Conservation (phyloP, 176 grass and related monocot genomes). For the Areca catechu region DNA sequence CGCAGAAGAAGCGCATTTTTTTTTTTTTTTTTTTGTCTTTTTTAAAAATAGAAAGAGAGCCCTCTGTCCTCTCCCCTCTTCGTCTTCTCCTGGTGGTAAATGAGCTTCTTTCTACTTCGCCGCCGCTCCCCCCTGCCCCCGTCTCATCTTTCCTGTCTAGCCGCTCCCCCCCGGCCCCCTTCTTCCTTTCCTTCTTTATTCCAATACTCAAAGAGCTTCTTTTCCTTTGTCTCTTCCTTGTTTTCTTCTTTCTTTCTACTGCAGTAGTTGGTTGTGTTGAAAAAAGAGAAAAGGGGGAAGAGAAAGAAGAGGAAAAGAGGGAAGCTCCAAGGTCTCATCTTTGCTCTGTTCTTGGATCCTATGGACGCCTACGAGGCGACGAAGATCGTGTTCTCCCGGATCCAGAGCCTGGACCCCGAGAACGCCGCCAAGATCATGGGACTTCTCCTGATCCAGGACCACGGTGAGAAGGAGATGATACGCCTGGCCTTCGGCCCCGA, state of each 20-base stretch:
- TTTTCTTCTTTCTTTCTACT: constrained; percentile 5
- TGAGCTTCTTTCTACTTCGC: neutral
- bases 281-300: too few species aligned
- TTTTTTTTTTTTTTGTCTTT: too few species aligned
- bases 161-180: too few species aligned
- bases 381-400: constrained; percentile 56
- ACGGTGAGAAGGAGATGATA: constrained; percentile 65
- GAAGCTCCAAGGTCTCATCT: too few species aligned
- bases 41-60: too few species aligned
- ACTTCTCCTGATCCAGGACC: constrained; percentile 55
- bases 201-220: neutral
- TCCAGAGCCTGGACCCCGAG: constrained; percentile 53
- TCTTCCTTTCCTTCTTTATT: constrained; percentile 11
- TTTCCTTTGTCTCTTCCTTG: neutral
- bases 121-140: too few species aligned
- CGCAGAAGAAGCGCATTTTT: too few species aligned
- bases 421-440: constrained; percentile 72
- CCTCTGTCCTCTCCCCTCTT: constrained; percentile 1
- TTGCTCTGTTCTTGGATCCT: neutral
- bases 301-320: too few species aligned
- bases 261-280: neutral
- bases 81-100: too few species aligned
- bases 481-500: constrained; percentile 75
- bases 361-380: constrained; percentile 74
- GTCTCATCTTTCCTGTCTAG: too few species aligned